Percentiles rank a stretch among this genome's conserved stretches.
Evolutionary conservation across 352 stramenopile genomes (phyloP).

Genomic region (Phytophthora rubi): DNA sequence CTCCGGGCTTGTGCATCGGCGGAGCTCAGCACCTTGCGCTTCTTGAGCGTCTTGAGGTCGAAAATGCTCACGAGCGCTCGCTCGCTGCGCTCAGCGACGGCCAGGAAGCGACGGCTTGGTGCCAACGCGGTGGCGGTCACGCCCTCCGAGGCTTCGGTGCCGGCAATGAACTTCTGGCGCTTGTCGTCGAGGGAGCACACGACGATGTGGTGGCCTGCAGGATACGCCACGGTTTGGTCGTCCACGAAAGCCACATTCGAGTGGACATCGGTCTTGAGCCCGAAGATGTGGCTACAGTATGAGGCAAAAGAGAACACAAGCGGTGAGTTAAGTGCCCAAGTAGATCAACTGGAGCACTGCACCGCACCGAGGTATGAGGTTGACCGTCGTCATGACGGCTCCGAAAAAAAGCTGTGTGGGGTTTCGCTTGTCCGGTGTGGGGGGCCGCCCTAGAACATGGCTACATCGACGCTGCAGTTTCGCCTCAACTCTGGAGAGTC

Average conservation of each 20-base stretch:
- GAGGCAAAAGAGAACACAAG: neutral
- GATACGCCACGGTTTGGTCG: constrained; percentile 83
- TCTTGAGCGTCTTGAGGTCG: constrained; percentile 91
- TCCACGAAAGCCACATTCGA: constrained; percentile 88
- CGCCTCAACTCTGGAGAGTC: neutral
- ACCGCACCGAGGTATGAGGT: constrained; percentile 44
- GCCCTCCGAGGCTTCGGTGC: constrained; percentile 73
- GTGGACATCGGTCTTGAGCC: constrained; percentile 86
- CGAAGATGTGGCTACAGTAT: constrained; percentile 85
- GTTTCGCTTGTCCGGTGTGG: constrained; percentile 4
- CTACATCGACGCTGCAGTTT: neutral
- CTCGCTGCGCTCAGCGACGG: constrained; percentile 79
- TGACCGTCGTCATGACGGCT: constrained; percentile 44
- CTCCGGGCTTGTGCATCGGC: constrained; percentile 67
- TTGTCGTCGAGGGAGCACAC: constrained; percentile 92
- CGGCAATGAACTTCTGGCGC: constrained; percentile 90
- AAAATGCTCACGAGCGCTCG: constrained; percentile 82
- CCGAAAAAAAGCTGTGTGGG: neutral
- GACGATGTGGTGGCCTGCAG: constrained; percentile 89
- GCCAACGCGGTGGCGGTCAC: constrained; percentile 76
- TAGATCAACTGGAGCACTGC: neutral
- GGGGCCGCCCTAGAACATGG: neutral
- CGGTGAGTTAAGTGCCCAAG: constrained; percentile 8
- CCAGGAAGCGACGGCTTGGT: constrained; percentile 77
- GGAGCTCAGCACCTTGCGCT: constrained; percentile 86